These are phyloP conservation scores for Starmerella sp. DNA, from an alignment of 805 yeast species.

Conservation along the genomic window DNA sequence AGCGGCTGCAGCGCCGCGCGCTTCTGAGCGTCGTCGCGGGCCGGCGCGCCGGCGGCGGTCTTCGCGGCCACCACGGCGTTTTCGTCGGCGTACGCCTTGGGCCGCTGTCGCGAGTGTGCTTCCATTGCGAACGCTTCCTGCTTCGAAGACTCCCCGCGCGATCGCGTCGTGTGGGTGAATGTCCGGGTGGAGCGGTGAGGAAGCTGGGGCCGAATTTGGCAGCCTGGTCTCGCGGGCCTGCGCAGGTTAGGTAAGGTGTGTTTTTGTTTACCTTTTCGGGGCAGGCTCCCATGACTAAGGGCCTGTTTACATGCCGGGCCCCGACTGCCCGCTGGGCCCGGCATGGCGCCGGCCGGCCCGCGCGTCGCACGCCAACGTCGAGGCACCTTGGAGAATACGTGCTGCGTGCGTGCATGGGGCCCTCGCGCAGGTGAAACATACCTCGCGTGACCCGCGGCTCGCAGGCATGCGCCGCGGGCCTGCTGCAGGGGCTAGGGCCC, in stretches of 20 bases:
- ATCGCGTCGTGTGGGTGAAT: neutral
- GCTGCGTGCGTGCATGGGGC: neutral
- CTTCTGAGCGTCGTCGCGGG: slow-evolving; percentile 10
- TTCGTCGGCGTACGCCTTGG: slow-evolving; percentile 11
- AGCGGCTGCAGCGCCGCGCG: slow-evolving; percentile 15
- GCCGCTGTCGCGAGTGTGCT: slow-evolving; percentile 11
- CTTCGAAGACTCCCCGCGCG: neutral
- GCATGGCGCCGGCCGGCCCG: too few relatives aligned
- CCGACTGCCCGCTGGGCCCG: neutral
- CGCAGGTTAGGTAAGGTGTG: slow-evolving; percentile 5
- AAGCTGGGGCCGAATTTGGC: neutral
- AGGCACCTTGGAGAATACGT: neutral
- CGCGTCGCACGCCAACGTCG: neutral
- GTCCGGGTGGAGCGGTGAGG: neutral
- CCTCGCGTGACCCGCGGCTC: neutral
- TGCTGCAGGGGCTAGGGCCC: neutral
- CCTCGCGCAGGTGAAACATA: neutral
- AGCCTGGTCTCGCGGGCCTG: neutral
- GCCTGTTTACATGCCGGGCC: neutral
- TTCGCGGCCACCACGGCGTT: slow-evolving; percentile 16
- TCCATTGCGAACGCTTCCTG: slow-evolving; percentile 10
- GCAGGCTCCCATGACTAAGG: neutral
- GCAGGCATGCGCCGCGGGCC: neutral
- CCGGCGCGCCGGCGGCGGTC: slow-evolving; percentile 12
- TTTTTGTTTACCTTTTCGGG: slow-evolving; percentile 18